Conservation (phyloP, 2,329 filamentous ascomycete genomes). For the Alternaria brassicae region DNA sequence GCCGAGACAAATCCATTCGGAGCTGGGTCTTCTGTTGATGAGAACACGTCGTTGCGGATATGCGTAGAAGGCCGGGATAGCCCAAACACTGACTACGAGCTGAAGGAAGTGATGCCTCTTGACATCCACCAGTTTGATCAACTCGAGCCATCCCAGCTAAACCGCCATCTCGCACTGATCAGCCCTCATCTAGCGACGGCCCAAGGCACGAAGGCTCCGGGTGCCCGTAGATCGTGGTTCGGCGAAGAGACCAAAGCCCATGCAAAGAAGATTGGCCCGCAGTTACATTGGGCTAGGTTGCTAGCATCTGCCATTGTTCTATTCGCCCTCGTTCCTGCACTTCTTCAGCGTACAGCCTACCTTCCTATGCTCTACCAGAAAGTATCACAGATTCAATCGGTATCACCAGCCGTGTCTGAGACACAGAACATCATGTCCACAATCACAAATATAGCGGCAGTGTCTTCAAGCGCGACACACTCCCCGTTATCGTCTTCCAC, state of each 20-base stretch:
- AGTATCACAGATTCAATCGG: slow-evolving; percentile 6
- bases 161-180: slow-evolving; percentile 48
- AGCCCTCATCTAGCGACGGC: slow-evolving; percentile 30
- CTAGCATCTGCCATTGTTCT: slow-evolving; percentile 23
- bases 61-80: slow-evolving; percentile 42
- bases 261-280: slow-evolving; percentile 13
- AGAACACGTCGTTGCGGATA: slow-evolving; percentile 34
- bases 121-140: slow-evolving; percentile 43
- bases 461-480: slow-evolving; percentile 4
- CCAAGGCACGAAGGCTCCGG: slow-evolving; percentile 1
- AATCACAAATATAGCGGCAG: slow-evolving; percentile 8
- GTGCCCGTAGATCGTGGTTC: slow-evolving; percentile 6
- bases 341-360: slow-evolving; percentile 22
- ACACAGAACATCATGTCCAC: slow-evolving; percentile 5
- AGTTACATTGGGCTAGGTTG: slow-evolving; percentile 9
- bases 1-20: slow-evolving; percentile 38
- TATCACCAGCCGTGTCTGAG: slow-evolving; percentile 9
- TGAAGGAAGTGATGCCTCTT: slow-evolving; percentile 43
- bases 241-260: slow-evolving; percentile 11
- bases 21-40: slow-evolving; percentile 27
- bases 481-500: not conserved
- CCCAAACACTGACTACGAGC: slow-evolving; percentile 29
- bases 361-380: slow-evolving; percentile 21
- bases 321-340: slow-evolving; percentile 25
- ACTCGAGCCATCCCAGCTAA: slow-evolving; percentile 47